Conservation (phyloP, 345 rosid genomes). For the Turritis glabra region DNA sequence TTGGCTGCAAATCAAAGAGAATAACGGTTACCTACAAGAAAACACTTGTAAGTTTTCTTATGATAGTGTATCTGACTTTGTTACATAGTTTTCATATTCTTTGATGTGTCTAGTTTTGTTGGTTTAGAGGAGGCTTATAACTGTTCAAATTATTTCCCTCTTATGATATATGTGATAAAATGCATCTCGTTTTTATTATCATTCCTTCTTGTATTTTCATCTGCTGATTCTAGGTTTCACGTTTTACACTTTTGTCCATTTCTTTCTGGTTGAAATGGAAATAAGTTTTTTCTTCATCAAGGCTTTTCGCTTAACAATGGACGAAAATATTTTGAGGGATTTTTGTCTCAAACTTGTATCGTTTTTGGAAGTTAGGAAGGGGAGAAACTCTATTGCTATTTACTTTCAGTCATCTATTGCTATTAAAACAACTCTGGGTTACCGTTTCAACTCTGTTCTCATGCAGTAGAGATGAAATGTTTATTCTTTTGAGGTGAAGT, state of each 20-base stretch:
- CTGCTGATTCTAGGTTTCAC: conserved; percentile 8
- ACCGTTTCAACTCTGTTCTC: conserved; percentile 11
- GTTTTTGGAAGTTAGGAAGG: not conserved
- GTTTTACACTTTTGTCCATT: not conserved
- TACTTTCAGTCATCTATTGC: too few species aligned
- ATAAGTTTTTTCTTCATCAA: conserved; percentile 11
- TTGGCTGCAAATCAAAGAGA: conserved; percentile 96
- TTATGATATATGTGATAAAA: not conserved
- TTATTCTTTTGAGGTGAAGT: conserved; percentile 72
- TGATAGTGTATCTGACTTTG: conserved; percentile 22
- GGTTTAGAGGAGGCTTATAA: conserved; percentile 13
- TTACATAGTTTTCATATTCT: conserved; percentile 18
- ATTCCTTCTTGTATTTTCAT: not conserved
- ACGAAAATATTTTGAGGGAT: not conserved
- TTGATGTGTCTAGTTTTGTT: conserved; percentile 23
- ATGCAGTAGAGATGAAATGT: conserved; percentile 13
- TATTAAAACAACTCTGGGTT: conserved; percentile 17
- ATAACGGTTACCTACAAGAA: conserved; percentile 94
- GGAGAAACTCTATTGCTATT: conserved; percentile 15
- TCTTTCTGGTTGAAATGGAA: not conserved
- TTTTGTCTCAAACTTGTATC: not conserved
- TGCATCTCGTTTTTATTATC: not conserved
- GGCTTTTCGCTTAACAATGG: not conserved
- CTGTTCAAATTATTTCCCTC: conserved; percentile 3
- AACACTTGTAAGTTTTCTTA: conserved; percentile 70